A percentile compares a stretch with the other conserved stretches of the same genome.
phyloP scores from a whole-genome alignment of 163 green algal genomes.

The Volvox carteri region DNA sequence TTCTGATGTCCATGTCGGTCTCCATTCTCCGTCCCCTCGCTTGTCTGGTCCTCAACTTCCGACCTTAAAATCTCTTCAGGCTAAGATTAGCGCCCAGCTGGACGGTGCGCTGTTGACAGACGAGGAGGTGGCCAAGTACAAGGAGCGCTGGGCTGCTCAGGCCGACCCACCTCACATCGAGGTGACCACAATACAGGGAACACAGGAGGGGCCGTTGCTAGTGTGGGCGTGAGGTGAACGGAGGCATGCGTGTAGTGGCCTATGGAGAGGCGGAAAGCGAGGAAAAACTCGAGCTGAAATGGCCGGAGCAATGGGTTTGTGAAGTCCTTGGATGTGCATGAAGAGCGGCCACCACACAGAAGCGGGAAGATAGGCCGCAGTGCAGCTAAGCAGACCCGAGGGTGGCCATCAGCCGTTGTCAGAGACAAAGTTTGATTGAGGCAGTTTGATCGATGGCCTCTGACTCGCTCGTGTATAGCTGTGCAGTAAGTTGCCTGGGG shows the following conservation, averaged over 20 bases:
- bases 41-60: neutral
- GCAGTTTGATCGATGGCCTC: no score
- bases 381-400: no score
- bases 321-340: neutral
- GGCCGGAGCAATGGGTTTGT: neutral
- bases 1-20: neutral
- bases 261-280: no score
- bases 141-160: constrained; percentile 68
- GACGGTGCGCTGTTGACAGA: constrained; percentile 91
- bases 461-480: no score
- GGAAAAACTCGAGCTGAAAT: neutral
- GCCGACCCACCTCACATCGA: constrained; percentile 67
- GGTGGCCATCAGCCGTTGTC: no score
- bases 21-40: neutral
- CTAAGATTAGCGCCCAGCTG: constrained; percentile 76
- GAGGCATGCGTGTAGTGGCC: neutral
- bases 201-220: no score
- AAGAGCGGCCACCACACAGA: neutral
- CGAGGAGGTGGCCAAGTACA: constrained; percentile 83
- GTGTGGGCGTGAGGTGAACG: neutral
- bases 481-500: no score
- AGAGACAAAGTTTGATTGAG: no score
- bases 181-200: constrained; percentile 28
- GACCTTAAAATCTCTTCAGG: neutral
- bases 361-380: neutral